Conservation (phyloP, 2,329 filamentous ascomycete species). For the Sclerotinia glacialis region DNA sequence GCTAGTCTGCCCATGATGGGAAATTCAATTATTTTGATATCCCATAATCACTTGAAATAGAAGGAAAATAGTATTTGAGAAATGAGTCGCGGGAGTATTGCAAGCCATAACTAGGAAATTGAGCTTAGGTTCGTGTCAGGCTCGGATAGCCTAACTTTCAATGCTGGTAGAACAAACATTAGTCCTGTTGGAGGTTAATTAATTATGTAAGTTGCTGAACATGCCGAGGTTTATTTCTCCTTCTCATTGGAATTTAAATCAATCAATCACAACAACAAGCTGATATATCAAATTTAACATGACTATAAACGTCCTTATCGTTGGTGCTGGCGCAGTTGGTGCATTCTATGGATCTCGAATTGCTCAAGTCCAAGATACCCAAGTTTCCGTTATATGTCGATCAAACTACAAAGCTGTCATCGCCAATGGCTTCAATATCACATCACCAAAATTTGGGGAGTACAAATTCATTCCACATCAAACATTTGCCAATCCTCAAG, state of each 20-base stretch:
- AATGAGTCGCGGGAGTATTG: background rate
- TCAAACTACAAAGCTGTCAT: conserved; percentile 68
- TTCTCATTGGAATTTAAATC: background rate
- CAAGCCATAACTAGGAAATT: background rate
- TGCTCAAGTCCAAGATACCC: conserved; percentile 52
- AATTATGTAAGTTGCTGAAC: background rate
- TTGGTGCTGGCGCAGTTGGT: conserved; percentile 65
- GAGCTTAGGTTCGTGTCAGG: background rate
- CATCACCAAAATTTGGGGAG: conserved; percentile 64
- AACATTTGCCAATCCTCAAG: conserved; percentile 59
- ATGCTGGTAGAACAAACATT: background rate
- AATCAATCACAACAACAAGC: background rate
- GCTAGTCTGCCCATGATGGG: background rate
- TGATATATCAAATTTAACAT: conserved; percentile 21
- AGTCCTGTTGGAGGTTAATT: background rate
- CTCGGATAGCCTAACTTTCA: background rate
- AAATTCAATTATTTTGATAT: background rate
- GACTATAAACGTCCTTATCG: conserved; percentile 56
- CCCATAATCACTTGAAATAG: background rate
- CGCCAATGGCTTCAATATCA: conserved; percentile 58
- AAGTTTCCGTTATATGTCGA: conserved; percentile 68
- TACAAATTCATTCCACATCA: conserved; percentile 61
- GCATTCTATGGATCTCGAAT: conserved; percentile 70
- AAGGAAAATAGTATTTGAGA: background rate
- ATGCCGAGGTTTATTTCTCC: background rate